Evolutionary conservation across 805 yeast species (phyloP).

Genomic region (Starmerella scarabaei): DNA sequence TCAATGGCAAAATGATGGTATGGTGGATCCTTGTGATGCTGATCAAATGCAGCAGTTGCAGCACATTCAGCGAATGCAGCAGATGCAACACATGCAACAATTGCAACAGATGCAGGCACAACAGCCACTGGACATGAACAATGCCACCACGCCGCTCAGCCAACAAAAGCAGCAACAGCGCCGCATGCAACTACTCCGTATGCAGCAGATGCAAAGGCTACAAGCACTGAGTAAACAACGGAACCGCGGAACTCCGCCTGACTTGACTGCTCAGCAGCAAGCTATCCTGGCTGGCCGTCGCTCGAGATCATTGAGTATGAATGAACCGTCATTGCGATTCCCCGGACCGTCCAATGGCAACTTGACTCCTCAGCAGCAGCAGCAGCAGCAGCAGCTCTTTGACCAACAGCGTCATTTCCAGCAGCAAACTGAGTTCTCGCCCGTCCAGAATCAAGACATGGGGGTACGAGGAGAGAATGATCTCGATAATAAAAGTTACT

Average conservation of each 20-base stretch:
- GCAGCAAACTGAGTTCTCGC: not conserved
- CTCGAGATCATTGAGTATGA: not conserved
- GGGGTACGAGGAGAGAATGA: not conserved
- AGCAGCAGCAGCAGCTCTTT: not conserved
- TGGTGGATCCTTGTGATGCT: too few species aligned
- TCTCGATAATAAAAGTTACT: not conserved
- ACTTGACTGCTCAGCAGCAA: too few species aligned
- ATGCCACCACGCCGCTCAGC: too few species aligned
- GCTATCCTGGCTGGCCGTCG: too few species aligned
- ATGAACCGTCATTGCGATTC: not conserved
- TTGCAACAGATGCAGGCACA: slow-evolving; percentile 3
- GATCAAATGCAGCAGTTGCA: too few species aligned
- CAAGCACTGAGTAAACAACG: too few species aligned
- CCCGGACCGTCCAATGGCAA: not conserved
- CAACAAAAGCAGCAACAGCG: too few species aligned
- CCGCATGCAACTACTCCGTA: too few species aligned
- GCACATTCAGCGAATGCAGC: slow-evolving; percentile 7
- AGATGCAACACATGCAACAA: slow-evolving; percentile 10
- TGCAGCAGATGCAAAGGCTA: too few species aligned
- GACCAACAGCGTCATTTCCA: not conserved
- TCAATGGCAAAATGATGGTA: too few species aligned
- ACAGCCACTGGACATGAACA: too few species aligned
- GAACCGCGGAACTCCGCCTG: too few species aligned
- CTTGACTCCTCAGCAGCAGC: slow-evolving; percentile 1
- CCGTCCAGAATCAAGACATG: not conserved